Conservation (phyloP, 306 rosid species). For the Rosa persica region DNA sequence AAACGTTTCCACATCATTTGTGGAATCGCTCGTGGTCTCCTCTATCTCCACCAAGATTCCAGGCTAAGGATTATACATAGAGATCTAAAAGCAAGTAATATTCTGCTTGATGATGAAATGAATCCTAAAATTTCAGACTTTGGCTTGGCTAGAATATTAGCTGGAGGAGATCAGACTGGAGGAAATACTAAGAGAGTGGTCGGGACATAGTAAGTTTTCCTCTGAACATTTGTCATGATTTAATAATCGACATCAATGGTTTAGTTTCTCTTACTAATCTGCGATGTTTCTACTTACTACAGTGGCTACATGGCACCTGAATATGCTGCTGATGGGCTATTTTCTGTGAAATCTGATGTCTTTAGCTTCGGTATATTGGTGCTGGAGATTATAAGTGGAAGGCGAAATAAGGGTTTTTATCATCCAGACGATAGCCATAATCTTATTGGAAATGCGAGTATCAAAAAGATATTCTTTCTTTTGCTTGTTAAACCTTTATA, state of each 20-base stretch:
- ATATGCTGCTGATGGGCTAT: slow-evolving; percentile 47
- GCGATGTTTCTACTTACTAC: neutral
- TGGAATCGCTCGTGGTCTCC: slow-evolving; percentile 28
- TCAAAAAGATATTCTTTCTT: neutral
- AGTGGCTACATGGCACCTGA: slow-evolving; percentile 71
- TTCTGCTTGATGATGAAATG: neutral
- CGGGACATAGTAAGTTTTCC: slow-evolving; percentile 54
- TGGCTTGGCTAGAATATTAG: slow-evolving; percentile 44
- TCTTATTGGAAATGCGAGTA: slow-evolving; percentile 57
- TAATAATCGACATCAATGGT: neutral
- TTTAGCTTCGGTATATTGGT: slow-evolving; percentile 59
- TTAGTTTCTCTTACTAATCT: neutral
- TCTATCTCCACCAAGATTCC: slow-evolving; percentile 35
- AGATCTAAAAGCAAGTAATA: slow-evolving; percentile 28
- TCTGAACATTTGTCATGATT: neutral
- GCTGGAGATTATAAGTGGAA: slow-evolving; percentile 51
- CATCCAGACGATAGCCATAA: slow-evolving; percentile 30
- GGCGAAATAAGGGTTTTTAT: slow-evolving; percentile 37
- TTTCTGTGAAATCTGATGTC: slow-evolving; percentile 52
- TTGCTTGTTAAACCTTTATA: neutral
- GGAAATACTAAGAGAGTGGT: slow-evolving; percentile 44
- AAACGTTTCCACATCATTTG: slow-evolving; percentile 24
- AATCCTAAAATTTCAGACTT: slow-evolving; percentile 23
- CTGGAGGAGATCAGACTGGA: slow-evolving; percentile 41
- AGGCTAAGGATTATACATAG: slow-evolving; percentile 37